phyloP scores from a whole-genome alignment of 345 rosid genomes.

The Odontarrhena argentea region DNA sequence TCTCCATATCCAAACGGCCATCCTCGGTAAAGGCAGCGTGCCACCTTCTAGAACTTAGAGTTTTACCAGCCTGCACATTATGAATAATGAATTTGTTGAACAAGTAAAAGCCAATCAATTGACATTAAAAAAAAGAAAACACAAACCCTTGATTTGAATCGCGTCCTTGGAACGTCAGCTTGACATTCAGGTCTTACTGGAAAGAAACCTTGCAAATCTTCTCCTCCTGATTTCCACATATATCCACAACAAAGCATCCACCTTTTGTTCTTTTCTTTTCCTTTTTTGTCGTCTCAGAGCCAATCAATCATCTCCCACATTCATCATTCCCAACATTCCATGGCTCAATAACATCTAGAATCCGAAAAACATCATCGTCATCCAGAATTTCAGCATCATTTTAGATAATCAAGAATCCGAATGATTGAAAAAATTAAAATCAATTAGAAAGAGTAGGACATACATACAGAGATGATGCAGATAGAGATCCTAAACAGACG shows the following conservation, averaged over 20 bases:
- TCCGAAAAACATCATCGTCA: not conserved
- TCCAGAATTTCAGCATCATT: not conserved
- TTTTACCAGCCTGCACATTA: constrained; percentile 71
- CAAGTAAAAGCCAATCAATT: not conserved
- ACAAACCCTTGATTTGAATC: constrained; percentile 73
- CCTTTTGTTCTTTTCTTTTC: not conserved
- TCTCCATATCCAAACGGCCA: constrained; percentile 84
- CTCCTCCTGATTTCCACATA: constrained; percentile 54
- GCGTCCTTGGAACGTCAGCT: constrained; percentile 68
- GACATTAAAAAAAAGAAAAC: not conserved
- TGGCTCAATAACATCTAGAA: not conserved
- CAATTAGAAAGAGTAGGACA: not conserved
- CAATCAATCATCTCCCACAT: constrained; percentile 21
- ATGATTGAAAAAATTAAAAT: not conserved
- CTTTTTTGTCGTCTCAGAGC: not conserved
- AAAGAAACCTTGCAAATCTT: constrained; percentile 70
- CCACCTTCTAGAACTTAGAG: constrained; percentile 92
- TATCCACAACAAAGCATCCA: constrained; percentile 49
- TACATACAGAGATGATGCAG: not conserved
- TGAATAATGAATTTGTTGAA: not conserved
- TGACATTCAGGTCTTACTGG: constrained; percentile 73
- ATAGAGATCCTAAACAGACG: constrained; percentile 38
- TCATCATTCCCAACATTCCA: constrained; percentile 6
- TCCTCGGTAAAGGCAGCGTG: constrained; percentile 80
- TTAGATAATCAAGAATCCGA: not conserved